Base-by-base conservation (phyloP, 768 basidiomycete species). In the Mycena belliarum region DNA sequence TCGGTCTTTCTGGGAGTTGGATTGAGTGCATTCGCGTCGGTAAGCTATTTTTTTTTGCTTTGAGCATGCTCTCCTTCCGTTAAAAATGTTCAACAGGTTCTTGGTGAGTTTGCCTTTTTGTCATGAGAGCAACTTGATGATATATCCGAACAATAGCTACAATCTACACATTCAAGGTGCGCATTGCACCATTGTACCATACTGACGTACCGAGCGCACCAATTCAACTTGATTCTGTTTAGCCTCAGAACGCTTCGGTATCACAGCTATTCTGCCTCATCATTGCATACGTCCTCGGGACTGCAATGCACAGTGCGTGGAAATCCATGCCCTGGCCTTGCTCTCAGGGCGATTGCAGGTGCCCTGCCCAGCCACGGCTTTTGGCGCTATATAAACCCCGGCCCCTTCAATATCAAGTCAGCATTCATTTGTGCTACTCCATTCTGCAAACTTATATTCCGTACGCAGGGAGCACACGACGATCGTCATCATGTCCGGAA, bases 381-480 rank as follows among this genome's bases (percentile, higher is more conserved):
- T 29, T 83, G 78, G 76, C 66, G 72, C 7, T 79, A 76, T 65
- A 65, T 84, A 4, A 84, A 84, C 60, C 82, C 82, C 14, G 82
- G 82, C 0, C 81, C 82, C 9, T 84, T 84, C 71, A 84, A 83
- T 64, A 79, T 83, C 68, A 82, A 82, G 79, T 76, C 29, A 43
- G 68, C 40, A 26, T 21, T 26, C n/a, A 29, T 24, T 3, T 48
- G 12, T n/a, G 21, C 21, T 28, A 21, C 12, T 23, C 35, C 26
- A 37, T 23, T 42, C 20, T 29, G 15, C 32, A 48, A 10, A 4
- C 14, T 21, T 8, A 26, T 33, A 25, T 49, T 52, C 64, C 10
- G 11, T 28, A 28, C 10, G 0, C 49, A 73, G 71, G 54, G 82
- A 83, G 63, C 82, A 84, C 59, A 79, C 82, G 0, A 75, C 73